Conservation (phyloP, 148 eudicot species). For the Tetragonia tetragonoides region DNA sequence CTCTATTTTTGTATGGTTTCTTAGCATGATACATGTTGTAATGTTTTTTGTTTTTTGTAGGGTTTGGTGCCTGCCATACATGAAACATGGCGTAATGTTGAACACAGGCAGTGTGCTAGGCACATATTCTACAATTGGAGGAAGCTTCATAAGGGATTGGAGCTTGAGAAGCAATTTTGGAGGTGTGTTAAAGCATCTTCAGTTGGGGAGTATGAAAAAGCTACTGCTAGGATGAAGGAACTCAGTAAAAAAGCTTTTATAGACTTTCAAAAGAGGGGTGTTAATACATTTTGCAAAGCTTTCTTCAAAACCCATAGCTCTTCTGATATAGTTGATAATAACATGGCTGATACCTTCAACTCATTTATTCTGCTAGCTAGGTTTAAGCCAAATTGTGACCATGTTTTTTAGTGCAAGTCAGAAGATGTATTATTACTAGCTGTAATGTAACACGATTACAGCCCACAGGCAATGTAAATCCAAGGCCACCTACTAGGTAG, state of each 20-base stretch:
- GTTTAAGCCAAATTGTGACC: conserved; percentile 1
- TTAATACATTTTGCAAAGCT: background rate
- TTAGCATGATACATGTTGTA: background rate
- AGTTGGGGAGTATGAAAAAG: background rate
- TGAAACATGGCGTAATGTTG: background rate
- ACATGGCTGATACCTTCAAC: background rate
- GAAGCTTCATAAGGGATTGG: background rate
- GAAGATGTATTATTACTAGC: too few species aligned
- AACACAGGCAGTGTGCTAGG: background rate
- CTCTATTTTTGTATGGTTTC: background rate
- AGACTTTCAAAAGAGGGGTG: background rate
- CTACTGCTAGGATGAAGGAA: background rate
- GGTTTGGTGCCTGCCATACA: background rate
- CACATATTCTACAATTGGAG: background rate
- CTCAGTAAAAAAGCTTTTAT: background rate
- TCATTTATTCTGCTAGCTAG: background rate
- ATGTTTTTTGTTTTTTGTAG: background rate
- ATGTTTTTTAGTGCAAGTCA: too few species aligned
- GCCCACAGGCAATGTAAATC: too few species aligned
- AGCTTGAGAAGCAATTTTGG: background rate
- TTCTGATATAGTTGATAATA: background rate
- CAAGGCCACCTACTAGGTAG: too few species aligned
- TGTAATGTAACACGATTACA: too few species aligned
- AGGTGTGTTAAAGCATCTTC: background rate
- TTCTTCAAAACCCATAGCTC: background rate